Conservation (phyloP, 495 filamentous ascomycete species). For the Hypoxylon lienhwacheense region DNA sequence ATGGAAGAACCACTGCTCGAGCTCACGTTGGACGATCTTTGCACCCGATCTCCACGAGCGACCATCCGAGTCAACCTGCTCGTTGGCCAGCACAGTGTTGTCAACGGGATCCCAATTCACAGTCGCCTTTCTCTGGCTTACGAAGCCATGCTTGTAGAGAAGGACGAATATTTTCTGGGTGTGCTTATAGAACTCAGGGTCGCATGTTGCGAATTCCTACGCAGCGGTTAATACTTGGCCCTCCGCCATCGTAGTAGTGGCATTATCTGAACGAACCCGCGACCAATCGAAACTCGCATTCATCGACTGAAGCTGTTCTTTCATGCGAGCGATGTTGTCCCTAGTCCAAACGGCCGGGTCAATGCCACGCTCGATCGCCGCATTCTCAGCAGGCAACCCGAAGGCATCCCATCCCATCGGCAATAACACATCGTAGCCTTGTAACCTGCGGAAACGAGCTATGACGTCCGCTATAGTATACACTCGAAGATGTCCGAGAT, state of each 20-base stretch:
- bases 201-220: conserved; percentile 81
- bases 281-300: conserved; percentile 82
- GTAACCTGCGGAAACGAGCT: conserved; percentile 74
- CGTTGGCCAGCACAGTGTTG: conserved; percentile 86
- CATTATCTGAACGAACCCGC: conserved; percentile 59
- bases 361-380: conserved; percentile 83
- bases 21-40: conserved; percentile 73
- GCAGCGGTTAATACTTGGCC: conserved; percentile 10
- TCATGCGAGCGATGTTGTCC: conserved; percentile 80
- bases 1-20: conserved; percentile 89
- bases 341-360: conserved; percentile 78
- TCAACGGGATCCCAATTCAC: conserved; percentile 93
- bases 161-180: conserved; percentile 83
- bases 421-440: conserved; percentile 74
- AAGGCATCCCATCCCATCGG: conserved; percentile 97
- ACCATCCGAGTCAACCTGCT: conserved; percentile 84
- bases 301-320: conserved; percentile 74
- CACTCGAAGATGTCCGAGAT: conserved; percentile 84
- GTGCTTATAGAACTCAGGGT: conserved; percentile 83
- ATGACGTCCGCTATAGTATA: conserved; percentile 91
- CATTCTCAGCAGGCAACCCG: conserved; percentile 88
- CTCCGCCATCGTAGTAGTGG: conserved; percentile 4
- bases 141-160: conserved; percentile 69
- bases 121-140: conserved; percentile 75
- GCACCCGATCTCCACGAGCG: conserved; percentile 87